Percentiles rank a stretch among this genome's conserved stretches.
These are phyloP conservation scores for Metschnikowia reukaufii DNA, from an alignment of 805 yeast species.

Conservation along the genomic window DNA sequence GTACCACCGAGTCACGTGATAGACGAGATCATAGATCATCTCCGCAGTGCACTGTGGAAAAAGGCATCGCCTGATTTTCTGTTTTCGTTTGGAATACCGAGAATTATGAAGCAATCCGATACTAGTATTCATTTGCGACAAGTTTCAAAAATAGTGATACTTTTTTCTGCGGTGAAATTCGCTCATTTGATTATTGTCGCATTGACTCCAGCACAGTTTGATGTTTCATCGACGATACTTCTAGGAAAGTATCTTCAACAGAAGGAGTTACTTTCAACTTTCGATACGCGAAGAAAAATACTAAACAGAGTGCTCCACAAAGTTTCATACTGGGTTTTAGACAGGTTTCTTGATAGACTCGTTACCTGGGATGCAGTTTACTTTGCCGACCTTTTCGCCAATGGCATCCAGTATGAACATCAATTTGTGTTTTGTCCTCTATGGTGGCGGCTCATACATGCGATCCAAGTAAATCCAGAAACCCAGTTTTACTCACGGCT, in stretches of 20 bases:
- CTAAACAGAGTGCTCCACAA: conserved; percentile 2
- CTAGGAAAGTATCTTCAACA: conserved; percentile 22
- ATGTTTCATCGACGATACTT: conserved; percentile 46
- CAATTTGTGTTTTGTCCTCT: conserved; percentile 84
- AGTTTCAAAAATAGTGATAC: neutral
- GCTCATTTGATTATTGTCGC: conserved; percentile 39
- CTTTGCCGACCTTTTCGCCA: conserved; percentile 56
- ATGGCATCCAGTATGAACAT: conserved; percentile 69
- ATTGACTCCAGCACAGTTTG: conserved; percentile 47
- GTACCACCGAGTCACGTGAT: conserved; percentile 6
- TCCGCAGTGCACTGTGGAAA: too few species aligned
- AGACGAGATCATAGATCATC: neutral
- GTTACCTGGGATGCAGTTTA: conserved; percentile 87
- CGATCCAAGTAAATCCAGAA: conserved; percentile 6
- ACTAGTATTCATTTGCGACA: neutral
- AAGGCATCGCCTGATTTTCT: neutral
- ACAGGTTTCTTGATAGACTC: conserved; percentile 47
- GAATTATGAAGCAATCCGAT: neutral
- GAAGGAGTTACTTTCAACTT: conserved; percentile 5
- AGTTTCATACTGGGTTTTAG: conserved; percentile 2
- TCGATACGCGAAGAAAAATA: conserved; percentile 11
- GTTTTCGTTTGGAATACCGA: too few species aligned
- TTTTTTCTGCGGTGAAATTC: conserved; percentile 34
- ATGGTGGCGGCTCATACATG: conserved; percentile 60
- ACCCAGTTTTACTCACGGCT: conserved; percentile 16